A percentile compares a stretch with the other conserved stretches of the same genome.
phyloP scores from a whole-genome alignment of 495 filamentous ascomycete species.

The Penicillium soppii region DNA sequence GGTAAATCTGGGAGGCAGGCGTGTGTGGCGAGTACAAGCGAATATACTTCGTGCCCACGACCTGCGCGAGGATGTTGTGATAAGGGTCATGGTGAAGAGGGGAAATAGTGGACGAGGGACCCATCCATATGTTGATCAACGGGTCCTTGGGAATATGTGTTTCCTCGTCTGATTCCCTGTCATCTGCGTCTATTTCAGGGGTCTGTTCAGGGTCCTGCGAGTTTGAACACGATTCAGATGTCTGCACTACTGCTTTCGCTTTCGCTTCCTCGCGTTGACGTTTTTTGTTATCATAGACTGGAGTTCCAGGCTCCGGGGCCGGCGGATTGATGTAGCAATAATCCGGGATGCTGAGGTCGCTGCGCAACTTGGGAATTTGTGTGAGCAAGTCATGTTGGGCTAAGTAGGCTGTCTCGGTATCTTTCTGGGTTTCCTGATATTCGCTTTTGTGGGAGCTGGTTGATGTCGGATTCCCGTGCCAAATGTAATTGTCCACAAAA shows the following conservation, averaged over 20 bases:
- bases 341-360: constrained; percentile 80
- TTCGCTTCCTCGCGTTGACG: constrained; percentile 30
- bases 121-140: constrained; percentile 87
- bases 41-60: constrained; percentile 89
- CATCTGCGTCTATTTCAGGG: constrained; percentile 23
- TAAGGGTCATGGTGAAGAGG: constrained; percentile 93
- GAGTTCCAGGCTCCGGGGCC: constrained; percentile 43
- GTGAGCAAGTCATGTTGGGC: constrained; percentile 86
- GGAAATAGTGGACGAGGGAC: constrained; percentile 82
- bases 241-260: neutral
- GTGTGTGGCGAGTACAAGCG: constrained; percentile 75
- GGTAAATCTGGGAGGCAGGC: constrained; percentile 57
- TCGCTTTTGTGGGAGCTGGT: neutral
- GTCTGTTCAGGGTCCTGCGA: constrained; percentile 38
- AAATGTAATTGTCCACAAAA: constrained; percentile 65
- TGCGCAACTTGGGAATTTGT: constrained; percentile 75
- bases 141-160: constrained; percentile 31
- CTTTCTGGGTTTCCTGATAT: constrained; percentile 10
- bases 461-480: constrained; percentile 18
- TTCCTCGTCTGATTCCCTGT: constrained; percentile 6
- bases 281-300: constrained; percentile 46
- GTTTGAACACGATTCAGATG: neutral
- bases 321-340: constrained; percentile 73
- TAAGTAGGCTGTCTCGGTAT: constrained; percentile 63
- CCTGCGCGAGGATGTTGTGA: constrained; percentile 88